Evolutionary conservation across 331 rosid genomes (phyloP).

Genomic region (Acacia pycnantha): DNA sequence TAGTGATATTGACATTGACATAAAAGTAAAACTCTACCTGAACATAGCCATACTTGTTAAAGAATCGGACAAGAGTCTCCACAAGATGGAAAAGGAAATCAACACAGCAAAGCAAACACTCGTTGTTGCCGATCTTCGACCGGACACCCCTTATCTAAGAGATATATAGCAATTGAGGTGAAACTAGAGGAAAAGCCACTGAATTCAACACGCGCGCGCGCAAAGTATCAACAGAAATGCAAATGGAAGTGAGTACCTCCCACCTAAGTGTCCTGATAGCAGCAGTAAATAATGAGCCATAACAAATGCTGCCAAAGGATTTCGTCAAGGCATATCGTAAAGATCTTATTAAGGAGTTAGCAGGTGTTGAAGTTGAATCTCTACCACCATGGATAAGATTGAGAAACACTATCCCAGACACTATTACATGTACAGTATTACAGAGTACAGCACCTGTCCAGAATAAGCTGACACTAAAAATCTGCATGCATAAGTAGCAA

Average conservation of each 20-base stretch:
- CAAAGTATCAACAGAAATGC: background rate
- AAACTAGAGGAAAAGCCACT: background rate
- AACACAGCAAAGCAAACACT: slow-evolving; percentile 94
- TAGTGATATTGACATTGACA: background rate
- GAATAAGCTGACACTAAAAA: slow-evolving; percentile 85
- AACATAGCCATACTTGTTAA: slow-evolving; percentile 96
- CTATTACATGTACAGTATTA: slow-evolving; percentile 89
- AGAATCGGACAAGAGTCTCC: slow-evolving; percentile 97
- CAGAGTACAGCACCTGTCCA: slow-evolving; percentile 99
- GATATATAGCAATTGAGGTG: slow-evolving; percentile 3
- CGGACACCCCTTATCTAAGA: slow-evolving; percentile 92
- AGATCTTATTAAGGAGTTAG: slow-evolving; percentile 70
- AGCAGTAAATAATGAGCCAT: slow-evolving; percentile 97
- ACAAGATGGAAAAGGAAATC: slow-evolving; percentile 97
- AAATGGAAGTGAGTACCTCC: slow-evolving; percentile 55
- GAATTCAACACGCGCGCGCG: background rate
- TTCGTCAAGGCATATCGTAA: slow-evolving; percentile 77
- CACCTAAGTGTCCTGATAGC: slow-evolving; percentile 91
- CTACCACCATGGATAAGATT: slow-evolving; percentile 84
- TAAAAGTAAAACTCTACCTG: slow-evolving; percentile 55
- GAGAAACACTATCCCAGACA: slow-evolving; percentile 98
- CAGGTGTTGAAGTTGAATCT: slow-evolving; percentile 76
- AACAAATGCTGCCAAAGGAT: slow-evolving; percentile 97
- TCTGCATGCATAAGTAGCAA: slow-evolving; percentile 53
- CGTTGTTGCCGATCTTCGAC: slow-evolving; percentile 93